Evolutionary conservation across 805 yeast species (phyloP), one percentile per base, ranked within the genome.

Genomic region (Ogataea polymorpha): DNA sequence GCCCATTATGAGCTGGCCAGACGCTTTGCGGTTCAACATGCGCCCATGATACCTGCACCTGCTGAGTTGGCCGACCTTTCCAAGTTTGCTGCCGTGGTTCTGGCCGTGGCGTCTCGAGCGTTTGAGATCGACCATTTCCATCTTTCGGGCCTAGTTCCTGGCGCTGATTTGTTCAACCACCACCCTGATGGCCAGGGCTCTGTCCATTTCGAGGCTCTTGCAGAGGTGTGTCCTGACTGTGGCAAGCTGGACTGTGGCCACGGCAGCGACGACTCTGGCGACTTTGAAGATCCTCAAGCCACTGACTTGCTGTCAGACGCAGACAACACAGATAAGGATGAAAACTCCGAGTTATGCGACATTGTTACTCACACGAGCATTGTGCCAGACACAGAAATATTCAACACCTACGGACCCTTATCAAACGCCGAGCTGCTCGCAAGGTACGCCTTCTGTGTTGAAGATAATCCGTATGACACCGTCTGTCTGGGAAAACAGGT

Each of bases 161-260:
- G 89, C 12, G 97, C 96, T 0, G 96, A 90, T 62, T 65, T 91
- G 25, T 87, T 89, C 64, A 90, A 90, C 51, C 96, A 89, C 56
- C 58, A 66, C 30, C 59, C 70, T 5, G 71, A 64, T 11, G 79
- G 61, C 2, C 54, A 63, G 5, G 89, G 86, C 46, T 70, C 76
- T 50, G 88, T 81, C 8, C 82, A 80, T 61, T 86, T 88, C 55
- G 84, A 78, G 43, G 66, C 80, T 3, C 46, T 71, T 3, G 61
- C 53, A 13, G 63, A 58, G 23, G 65, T 75, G 13, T 64, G 68
- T 47, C 52, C 54, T 2, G 51, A 48, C 28, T 64, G 70, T 49
- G 67, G 67, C 16, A 52, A 53, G 23, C 26, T 40, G 20, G 62
- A 55, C 21, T 64, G 68, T 47, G 59, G 60, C 2, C 67, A 64